phyloP scores from a whole-genome alignment of 208 protist genomes.

The Wallacemonas rigidus region DNA sequence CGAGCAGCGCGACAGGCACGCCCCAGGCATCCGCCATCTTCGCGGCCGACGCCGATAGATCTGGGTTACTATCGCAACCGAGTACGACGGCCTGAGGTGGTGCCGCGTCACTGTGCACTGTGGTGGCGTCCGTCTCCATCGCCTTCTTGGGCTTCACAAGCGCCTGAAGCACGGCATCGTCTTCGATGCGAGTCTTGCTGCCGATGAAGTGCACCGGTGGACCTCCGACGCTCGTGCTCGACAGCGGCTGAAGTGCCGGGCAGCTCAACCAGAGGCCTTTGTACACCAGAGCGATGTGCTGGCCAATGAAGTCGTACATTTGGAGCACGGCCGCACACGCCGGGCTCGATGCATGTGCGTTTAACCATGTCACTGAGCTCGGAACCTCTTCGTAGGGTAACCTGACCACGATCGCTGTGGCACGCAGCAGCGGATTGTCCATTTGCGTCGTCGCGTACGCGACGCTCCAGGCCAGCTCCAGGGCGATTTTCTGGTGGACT shows the following conservation, averaged over 20 bases:
- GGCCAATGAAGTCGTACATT: conserved; percentile 49
- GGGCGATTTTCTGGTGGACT: conserved; percentile 36
- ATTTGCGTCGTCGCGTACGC: conserved; percentile 56
- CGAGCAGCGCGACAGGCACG: conserved; percentile 24
- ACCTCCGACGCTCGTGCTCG: background rate
- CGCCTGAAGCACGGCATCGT: conserved; percentile 19
- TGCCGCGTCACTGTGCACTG: background rate
- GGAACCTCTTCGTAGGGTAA: conserved; percentile 57
- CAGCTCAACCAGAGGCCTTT: conserved; percentile 24
- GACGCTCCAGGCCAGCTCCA: conserved; percentile 62
- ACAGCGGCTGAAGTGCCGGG: conserved; percentile 5
- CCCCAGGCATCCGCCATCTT: conserved; percentile 17
- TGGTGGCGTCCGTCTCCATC: background rate
- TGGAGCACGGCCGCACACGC: conserved; percentile 13
- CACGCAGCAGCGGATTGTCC: conserved; percentile 31
- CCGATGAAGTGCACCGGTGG: conserved; percentile 32
- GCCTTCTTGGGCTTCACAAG: background rate
- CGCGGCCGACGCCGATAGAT: background rate
- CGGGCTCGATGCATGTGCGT: background rate
- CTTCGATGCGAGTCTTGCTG: conserved; percentile 17
- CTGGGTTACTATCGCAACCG: conserved; percentile 40
- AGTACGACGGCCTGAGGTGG: conserved; percentile 25
- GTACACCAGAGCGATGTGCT: conserved; percentile 49
- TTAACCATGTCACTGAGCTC: conserved; percentile 7
- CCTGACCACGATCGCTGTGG: conserved; percentile 50